phyloP scores from a whole-genome alignment of 2,329 filamentous ascomycete genomes.

The Hymenoscyphus occultus region DNA sequence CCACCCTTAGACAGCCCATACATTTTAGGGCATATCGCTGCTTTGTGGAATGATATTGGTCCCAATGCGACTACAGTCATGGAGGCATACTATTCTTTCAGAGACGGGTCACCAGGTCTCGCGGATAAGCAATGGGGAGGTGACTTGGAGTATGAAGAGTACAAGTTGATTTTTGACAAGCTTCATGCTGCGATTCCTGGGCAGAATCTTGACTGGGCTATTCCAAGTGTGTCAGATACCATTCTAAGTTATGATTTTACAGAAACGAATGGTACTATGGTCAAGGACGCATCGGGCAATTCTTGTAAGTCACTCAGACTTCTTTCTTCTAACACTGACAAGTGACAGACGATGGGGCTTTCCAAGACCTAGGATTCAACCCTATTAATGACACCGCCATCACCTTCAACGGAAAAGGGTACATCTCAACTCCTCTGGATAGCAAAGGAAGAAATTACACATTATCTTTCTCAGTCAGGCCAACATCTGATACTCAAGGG shows the following conservation, averaged over 20 bases:
- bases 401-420: slow-evolving; percentile 27
- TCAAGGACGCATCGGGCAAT: slow-evolving; percentile 42
- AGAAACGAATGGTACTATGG: slow-evolving; percentile 24
- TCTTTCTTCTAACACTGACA: background rate
- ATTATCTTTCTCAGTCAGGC: slow-evolving; percentile 45
- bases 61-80: slow-evolving; percentile 49
- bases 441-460: slow-evolving; percentile 58
- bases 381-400: background rate
- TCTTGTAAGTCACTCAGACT: background rate
- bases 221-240: slow-evolving; percentile 38
- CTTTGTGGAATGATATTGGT: slow-evolving; percentile 55
- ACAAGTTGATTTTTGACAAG: slow-evolving; percentile 38
- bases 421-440: slow-evolving; percentile 45
- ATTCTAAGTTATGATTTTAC: slow-evolving; percentile 38
- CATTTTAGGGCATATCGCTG: slow-evolving; percentile 48
- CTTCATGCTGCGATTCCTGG: slow-evolving; percentile 44
- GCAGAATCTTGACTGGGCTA: slow-evolving; percentile 48
- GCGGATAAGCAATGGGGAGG: slow-evolving; percentile 54
- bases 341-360: background rate
- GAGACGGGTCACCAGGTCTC: slow-evolving; percentile 49
- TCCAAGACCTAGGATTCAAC: background rate
- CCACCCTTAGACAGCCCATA: slow-evolving; percentile 39
- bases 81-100: slow-evolving; percentile 51
- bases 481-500: slow-evolving; percentile 37
- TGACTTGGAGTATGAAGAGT: slow-evolving; percentile 41